phyloP scores from a whole-genome alignment of 805 yeast species.

The Monosporozyma aquatica region DNA sequence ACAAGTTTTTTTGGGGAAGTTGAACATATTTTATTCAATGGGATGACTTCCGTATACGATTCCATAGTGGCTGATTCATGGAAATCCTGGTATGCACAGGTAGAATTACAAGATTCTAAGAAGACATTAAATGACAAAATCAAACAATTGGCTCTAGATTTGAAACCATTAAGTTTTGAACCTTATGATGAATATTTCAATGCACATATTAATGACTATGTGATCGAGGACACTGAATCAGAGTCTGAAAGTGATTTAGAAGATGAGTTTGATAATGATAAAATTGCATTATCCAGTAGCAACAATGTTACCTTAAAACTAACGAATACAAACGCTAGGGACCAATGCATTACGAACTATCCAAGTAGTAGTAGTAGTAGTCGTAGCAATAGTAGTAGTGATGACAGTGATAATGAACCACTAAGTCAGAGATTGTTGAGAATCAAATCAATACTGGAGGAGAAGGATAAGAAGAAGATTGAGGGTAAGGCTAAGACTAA shows the following conservation, averaged over 20 bases:
- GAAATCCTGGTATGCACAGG: neutral
- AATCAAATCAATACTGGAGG: neutral
- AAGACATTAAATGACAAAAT: neutral
- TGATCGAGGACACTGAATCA: neutral
- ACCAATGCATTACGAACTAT: too few relatives aligned
- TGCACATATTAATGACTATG: neutral
- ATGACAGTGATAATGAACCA: neutral
- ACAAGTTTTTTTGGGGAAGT: too few relatives aligned
- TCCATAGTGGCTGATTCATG: neutral
- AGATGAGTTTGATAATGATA: neutral
- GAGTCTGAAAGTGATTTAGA: neutral
- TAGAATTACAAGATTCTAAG: neutral
- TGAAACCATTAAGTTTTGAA: neutral
- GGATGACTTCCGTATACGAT: neutral
- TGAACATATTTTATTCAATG: too few relatives aligned
- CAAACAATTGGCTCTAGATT: neutral
- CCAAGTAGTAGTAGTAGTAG: too few relatives aligned
- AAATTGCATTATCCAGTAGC: too few relatives aligned
- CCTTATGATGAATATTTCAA: slow-evolving; percentile 4
- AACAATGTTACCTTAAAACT: too few relatives aligned
- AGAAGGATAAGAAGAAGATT: neutral
- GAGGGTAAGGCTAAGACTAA: too few relatives aligned
- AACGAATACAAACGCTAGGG: too few relatives aligned
- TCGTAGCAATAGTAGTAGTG: neutral
- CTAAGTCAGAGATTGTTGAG: neutral